These are phyloP conservation scores for Brettanomyces sp. DNA, from an alignment of 805 yeast genomes.

Conservation along the genomic window DNA sequence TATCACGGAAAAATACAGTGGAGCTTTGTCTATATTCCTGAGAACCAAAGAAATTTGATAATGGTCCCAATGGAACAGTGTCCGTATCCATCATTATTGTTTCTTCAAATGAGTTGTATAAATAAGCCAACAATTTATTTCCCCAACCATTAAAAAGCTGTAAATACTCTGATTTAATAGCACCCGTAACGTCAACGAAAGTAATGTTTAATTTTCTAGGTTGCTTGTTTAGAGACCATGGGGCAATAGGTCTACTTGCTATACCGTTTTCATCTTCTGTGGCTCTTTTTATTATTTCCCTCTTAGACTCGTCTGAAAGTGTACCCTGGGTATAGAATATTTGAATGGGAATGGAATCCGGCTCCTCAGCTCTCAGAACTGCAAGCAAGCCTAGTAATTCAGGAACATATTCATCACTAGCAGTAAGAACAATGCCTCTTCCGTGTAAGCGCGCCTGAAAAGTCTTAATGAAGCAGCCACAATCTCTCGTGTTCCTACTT, in stretches of 20 bases:
- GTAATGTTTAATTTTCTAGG: conserved; percentile 19
- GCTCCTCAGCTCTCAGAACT: conserved; percentile 37
- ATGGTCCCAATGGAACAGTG: conserved; percentile 30
- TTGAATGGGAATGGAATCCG: conserved; percentile 39
- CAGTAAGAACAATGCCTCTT: conserved; percentile 47
- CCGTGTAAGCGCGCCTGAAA: conserved; percentile 28
- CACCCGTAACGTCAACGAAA: conserved; percentile 25
- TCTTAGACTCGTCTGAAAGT: conserved; percentile 24
- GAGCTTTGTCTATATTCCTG: conserved; percentile 27
- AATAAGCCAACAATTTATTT: conserved; percentile 44
- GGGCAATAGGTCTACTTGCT: conserved; percentile 14
- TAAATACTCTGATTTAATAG: conserved; percentile 17
- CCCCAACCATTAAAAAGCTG: conserved; percentile 21
- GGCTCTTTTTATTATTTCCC: conserved; percentile 26
- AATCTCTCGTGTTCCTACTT: not conserved
- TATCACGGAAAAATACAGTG: conserved; percentile 42
- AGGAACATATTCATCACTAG: conserved; percentile 33
- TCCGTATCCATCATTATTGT: conserved; percentile 48
- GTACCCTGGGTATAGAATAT: conserved; percentile 30
- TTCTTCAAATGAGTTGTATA: conserved; percentile 51
- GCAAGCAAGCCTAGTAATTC: conserved; percentile 42
- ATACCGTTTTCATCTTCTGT: conserved; percentile 19
- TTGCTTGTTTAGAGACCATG: not conserved
- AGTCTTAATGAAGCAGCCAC: conserved; percentile 21
- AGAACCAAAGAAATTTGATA: conserved; percentile 28